These are phyloP conservation scores for Dichotomopilus funicola DNA, from an alignment of 2,329 filamentous ascomycete species.

Conservation along the genomic window DNA sequence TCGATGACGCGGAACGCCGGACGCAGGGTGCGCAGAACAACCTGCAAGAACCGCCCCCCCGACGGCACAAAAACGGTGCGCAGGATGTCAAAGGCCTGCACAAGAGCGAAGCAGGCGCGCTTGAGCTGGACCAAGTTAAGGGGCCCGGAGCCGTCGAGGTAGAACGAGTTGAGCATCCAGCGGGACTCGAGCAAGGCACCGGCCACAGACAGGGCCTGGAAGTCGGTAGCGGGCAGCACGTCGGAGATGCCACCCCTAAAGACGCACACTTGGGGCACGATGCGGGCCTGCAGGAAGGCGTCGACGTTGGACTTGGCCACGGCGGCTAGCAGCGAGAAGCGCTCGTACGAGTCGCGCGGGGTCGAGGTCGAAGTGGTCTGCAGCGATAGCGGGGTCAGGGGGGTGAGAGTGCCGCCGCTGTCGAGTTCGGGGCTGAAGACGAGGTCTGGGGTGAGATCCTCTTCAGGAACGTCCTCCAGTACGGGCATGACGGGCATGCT, in stretches of 20 bases:
- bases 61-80: constrained; percentile 24
- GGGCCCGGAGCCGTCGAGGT: constrained; percentile 19
- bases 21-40: constrained; percentile 20
- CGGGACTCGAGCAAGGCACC: constrained; percentile 19
- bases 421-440: no score
- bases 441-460: no score
- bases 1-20: constrained; percentile 19
- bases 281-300: constrained; percentile 21
- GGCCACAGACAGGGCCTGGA: constrained; percentile 22
- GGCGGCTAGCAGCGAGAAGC: constrained; percentile 22
- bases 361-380: neutral
- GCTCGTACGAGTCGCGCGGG: constrained; percentile 16
- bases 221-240: constrained; percentile 25
- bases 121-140: constrained; percentile 17
- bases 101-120: constrained; percentile 19
- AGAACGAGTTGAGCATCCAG: constrained; percentile 24
- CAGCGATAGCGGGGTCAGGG: neutral
- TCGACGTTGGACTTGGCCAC: constrained; percentile 15
- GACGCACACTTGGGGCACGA: constrained; percentile 21
- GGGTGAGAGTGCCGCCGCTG: no score
- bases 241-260: constrained; percentile 23
- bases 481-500: neutral
- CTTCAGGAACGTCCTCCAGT: neutral
- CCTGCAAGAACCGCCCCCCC: constrained; percentile 20
- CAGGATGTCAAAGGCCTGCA: constrained; percentile 21